Evolutionary conservation across 345 rosid genomes (phyloP).

Genomic region (Gossypium anomalum): DNA sequence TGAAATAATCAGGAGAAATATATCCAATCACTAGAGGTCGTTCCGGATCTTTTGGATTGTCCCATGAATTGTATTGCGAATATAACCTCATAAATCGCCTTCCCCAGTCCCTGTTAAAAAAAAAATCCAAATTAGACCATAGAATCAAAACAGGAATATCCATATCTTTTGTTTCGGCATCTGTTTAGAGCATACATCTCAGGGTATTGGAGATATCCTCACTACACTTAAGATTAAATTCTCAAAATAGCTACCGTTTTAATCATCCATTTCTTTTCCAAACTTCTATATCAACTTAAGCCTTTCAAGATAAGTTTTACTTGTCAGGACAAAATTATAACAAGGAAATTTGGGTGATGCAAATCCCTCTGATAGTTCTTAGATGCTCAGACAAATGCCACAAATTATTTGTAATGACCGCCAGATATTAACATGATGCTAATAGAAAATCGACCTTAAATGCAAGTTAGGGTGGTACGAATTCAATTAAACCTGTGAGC

Average conservation of each 20-base stretch:
- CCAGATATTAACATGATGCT: background rate
- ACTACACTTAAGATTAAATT: background rate
- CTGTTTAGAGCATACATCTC: background rate
- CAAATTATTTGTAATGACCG: background rate
- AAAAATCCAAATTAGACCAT: slow-evolving; percentile 15
- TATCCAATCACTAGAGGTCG: slow-evolving; percentile 88
- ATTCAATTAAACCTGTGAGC: slow-evolving; percentile 76
- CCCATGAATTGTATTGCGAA: slow-evolving; percentile 78
- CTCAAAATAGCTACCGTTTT: background rate
- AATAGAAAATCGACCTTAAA: background rate
- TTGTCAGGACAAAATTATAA: background rate
- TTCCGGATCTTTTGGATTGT: slow-evolving; percentile 80
- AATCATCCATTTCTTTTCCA: background rate
- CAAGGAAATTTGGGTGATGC: background rate
- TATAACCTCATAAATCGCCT: slow-evolving; percentile 85
- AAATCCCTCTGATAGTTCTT: background rate
- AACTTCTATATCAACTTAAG: background rate
- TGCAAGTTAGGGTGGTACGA: background rate
- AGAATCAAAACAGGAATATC: too few relatives aligned
- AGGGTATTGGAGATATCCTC: background rate
- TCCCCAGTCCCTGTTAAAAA: slow-evolving; percentile 90
- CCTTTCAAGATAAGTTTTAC: background rate
- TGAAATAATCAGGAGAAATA: slow-evolving; percentile 96
- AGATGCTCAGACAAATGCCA: background rate
- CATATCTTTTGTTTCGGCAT: background rate